phyloP scores from a whole-genome alignment of 108 stramenopile species.

The Skeletonema potamos region DNA sequence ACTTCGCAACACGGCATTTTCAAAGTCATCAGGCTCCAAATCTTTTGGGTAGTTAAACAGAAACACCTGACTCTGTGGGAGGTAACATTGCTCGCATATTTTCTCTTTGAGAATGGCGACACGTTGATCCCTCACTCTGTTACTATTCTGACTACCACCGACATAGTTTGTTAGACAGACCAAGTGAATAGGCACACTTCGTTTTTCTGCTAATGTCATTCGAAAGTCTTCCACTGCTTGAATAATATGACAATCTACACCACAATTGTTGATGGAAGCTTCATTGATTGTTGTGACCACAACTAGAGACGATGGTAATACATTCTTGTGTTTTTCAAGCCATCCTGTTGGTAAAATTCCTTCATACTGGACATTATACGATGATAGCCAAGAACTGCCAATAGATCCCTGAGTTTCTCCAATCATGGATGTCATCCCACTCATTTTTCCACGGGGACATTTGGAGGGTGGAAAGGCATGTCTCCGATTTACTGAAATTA shows the following conservation, averaged over 20 bases:
- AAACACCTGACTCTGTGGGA: slow-evolving; percentile 27
- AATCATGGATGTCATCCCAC: slow-evolving; percentile 25
- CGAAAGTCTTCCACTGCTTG: slow-evolving; percentile 58
- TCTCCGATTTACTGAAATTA: slow-evolving; percentile 51
- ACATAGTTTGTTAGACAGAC: slow-evolving; percentile 50
- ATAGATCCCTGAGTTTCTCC: slow-evolving; percentile 2
- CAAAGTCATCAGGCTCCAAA: slow-evolving; percentile 35
- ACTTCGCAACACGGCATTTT: slow-evolving; percentile 13
- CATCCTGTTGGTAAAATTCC: slow-evolving; percentile 77
- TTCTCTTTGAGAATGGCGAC: slow-evolving; percentile 7
- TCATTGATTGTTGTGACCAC: slow-evolving; percentile 53
- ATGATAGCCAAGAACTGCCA: slow-evolving; percentile 20
- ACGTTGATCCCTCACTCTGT: not conserved
- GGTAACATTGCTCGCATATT: slow-evolving; percentile 17
- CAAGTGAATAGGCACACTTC: slow-evolving; percentile 59
- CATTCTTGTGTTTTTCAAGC: slow-evolving; percentile 75
- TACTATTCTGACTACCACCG: not conserved
- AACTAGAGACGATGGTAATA: slow-evolving; percentile 69
- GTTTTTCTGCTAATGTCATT: slow-evolving; percentile 59
- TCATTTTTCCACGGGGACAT: slow-evolving; percentile 58
- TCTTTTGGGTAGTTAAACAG: slow-evolving; percentile 21
- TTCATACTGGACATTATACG: slow-evolving; percentile 43
- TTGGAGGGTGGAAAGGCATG: slow-evolving; percentile 84
- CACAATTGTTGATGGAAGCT: slow-evolving; percentile 12
- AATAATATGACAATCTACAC: slow-evolving; percentile 37